These are phyloP conservation scores for Aspergillus luchuensis DNA, from an alignment of 2,329 filamentous ascomycete species.

Conservation along the genomic window DNA sequence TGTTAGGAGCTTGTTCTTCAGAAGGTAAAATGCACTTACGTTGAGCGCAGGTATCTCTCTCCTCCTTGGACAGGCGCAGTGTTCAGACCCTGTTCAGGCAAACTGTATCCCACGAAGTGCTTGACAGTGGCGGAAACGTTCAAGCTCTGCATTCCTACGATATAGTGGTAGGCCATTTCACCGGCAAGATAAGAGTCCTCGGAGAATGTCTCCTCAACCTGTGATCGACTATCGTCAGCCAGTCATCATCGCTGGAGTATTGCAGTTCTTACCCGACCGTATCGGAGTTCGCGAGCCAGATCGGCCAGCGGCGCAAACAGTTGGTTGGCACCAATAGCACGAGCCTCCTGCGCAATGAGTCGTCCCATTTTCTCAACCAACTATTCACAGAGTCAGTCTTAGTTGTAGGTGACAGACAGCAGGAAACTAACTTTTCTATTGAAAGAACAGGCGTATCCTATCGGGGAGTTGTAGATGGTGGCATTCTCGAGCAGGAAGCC, in stretches of 20 bases:
- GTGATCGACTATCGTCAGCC: not conserved
- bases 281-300: constrained; percentile 70
- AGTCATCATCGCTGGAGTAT: not conserved
- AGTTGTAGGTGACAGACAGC: no score
- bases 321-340: constrained; percentile 70
- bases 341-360: constrained; percentile 66
- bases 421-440: constrained; percentile 53
- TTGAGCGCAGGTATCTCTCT: constrained; percentile 57
- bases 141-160: constrained; percentile 63
- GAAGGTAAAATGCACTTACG: constrained; percentile 45
- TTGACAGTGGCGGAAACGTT: constrained; percentile 73
- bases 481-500: constrained; percentile 71
- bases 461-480: constrained; percentile 78
- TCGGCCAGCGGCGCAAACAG: constrained; percentile 72
- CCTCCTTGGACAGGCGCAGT: constrained; percentile 62
- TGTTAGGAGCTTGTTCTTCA: not conserved
- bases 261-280: constrained; percentile 56
- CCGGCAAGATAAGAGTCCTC: constrained; percentile 70
- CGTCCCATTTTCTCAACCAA: constrained; percentile 67
- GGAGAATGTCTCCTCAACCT: constrained; percentile 70
- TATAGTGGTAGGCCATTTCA: constrained; percentile 65
- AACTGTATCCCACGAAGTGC: constrained; percentile 71
- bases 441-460: constrained; percentile 71
- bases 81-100: constrained; percentile 72
- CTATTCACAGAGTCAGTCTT: constrained; percentile 16